Evolutionary conservation across 371 early-diverging fungal genomes (phyloP).

Genomic region (Batkoa obscura): DNA sequence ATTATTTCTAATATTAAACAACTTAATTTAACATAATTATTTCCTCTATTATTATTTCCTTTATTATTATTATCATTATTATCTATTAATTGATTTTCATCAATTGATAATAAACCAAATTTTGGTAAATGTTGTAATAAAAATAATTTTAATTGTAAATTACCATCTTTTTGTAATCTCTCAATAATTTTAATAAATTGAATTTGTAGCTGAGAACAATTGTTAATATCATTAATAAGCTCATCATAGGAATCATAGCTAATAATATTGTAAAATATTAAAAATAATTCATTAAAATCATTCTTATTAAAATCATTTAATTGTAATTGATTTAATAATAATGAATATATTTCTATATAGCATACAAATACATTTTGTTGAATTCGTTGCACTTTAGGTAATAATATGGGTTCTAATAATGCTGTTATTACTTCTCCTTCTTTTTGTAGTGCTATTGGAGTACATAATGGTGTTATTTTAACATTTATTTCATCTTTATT

Average conservation of each 20-base stretch:
- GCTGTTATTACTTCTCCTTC: neutral
- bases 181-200: conserved; percentile 31
- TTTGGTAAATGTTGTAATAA: no score
- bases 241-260: neutral
- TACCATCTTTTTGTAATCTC: conserved; percentile 5
- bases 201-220: conserved; percentile 5
- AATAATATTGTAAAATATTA: neutral
- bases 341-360: neutral
- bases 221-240: neutral
- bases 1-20: no score
- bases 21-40: no score
- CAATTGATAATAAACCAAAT: no score
- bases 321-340: neutral
- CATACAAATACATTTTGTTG: conserved; percentile 4
- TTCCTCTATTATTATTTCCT: no score
- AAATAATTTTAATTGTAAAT: no score
- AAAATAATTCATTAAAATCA: neutral
- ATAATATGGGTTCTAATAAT: conserved; percentile 2
- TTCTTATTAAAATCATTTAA: neutral
- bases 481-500: conserved; percentile 9
- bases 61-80: no score
- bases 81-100: no score
- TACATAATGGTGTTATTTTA: conserved; percentile 5
- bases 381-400: conserved; percentile 7
- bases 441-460: neutral